Evolutionary conservation across 2,329 filamentous ascomycete species (phyloP).

Genomic region (Neonectria sp.): DNA sequence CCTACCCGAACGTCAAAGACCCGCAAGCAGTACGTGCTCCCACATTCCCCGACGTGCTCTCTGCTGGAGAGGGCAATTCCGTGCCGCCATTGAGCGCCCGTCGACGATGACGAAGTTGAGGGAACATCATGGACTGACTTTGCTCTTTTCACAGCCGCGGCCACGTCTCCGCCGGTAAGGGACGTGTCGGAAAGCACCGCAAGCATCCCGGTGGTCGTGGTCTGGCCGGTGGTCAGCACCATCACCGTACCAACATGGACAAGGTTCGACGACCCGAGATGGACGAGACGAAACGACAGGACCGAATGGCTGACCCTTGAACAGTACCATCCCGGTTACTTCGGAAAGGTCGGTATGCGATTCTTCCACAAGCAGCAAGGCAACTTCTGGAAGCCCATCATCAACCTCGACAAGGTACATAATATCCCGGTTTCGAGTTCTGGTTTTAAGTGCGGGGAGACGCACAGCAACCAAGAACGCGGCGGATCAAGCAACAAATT

Average conservation of each 20-base stretch:
- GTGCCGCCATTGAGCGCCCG: slow-evolving; percentile 32
- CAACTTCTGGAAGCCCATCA: slow-evolving; percentile 98
- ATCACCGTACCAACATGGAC: slow-evolving; percentile 75
- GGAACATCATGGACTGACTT: slow-evolving; percentile 45
- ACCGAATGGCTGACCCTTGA: slow-evolving; percentile 48
- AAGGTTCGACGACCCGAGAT: slow-evolving; percentile 76
- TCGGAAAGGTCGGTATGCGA: slow-evolving; percentile 96
- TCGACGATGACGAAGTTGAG: slow-evolving; percentile 31
- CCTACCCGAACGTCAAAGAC: slow-evolving; percentile 84
- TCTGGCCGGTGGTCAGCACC: slow-evolving; percentile 99
- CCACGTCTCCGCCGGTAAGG: slow-evolving; percentile 98
- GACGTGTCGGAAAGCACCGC: slow-evolving; percentile 98
- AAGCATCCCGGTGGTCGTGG: slow-evolving; percentile 89
- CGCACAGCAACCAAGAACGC: not conserved
- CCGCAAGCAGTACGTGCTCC: slow-evolving; percentile 79
- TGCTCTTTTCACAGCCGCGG: slow-evolving; percentile 77
- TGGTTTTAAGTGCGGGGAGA: slow-evolving; percentile 1
- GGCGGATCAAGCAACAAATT: slow-evolving; percentile 1
- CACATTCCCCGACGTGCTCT: slow-evolving; percentile 40
- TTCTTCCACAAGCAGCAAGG: slow-evolving; percentile 97
- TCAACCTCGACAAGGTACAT: slow-evolving; percentile 97
- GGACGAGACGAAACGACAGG: slow-evolving; percentile 52
- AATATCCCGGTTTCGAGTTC: slow-evolving; percentile 32
- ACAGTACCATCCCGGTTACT: slow-evolving; percentile 98
- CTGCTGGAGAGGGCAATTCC: slow-evolving; percentile 37